Percentiles rank a stretch among this genome's conserved stretches.
phyloP scores from a whole-genome alignment of 192 early-diverging fungal species.

The Podila epicladia region DNA sequence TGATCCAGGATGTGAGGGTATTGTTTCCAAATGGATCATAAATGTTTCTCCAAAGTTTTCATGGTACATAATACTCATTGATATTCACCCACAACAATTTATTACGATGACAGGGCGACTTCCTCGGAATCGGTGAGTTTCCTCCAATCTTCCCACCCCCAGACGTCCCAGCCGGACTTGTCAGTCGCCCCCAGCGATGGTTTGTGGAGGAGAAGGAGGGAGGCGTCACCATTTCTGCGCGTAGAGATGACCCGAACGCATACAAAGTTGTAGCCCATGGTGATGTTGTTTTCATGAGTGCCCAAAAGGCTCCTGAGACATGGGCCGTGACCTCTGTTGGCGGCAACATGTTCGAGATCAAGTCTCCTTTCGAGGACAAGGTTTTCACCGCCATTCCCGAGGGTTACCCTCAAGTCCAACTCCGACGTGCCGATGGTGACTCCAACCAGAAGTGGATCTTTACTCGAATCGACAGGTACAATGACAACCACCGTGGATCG shows the following conservation, averaged over 20 bases:
- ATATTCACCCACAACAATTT: too few relatives aligned
- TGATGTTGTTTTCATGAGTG: background rate
- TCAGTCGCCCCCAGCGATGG: background rate
- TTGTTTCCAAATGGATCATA: too few relatives aligned
- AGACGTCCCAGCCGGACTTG: background rate
- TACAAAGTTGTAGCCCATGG: background rate
- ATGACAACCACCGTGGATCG: too few relatives aligned
- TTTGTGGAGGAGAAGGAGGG: background rate
- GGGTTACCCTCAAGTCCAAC: too few relatives aligned
- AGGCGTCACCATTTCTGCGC: background rate
- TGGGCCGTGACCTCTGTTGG: background rate
- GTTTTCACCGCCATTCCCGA: background rate
- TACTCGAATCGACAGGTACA: too few relatives aligned
- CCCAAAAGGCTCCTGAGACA: background rate
- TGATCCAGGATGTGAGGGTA: background rate
- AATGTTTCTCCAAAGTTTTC: too few relatives aligned
- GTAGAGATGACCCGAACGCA: background rate
- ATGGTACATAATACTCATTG: too few relatives aligned
- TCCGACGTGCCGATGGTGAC: too few relatives aligned
- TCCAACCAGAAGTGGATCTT: too few relatives aligned
- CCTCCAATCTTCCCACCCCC: background rate
- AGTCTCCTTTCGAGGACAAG: background rate
- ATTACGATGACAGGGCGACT: background rate
- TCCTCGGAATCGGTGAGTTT: background rate
- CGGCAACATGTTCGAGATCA: background rate